A percentile compares a stretch with the other conserved stretches of the same genome.
Conservation (phyloP, 257 asterid species). For the Nyctanthes arbortristis region DNA sequence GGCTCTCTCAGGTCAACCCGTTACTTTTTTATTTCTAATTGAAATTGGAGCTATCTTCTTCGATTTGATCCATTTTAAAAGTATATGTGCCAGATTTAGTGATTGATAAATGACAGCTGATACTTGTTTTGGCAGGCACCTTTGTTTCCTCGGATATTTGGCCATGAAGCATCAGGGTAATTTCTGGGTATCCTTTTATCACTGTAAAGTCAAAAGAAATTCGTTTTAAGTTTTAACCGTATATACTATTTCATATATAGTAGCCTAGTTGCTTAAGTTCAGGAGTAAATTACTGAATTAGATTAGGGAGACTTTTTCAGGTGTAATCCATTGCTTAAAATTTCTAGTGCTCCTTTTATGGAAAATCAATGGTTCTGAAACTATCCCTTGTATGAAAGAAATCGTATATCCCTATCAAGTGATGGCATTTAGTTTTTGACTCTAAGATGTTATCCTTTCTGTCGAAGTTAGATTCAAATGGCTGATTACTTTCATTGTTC, state of each 20-base stretch:
- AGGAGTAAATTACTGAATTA: not conserved
- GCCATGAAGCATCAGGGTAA: constrained; percentile 98
- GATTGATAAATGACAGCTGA: not conserved
- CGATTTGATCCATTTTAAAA: constrained; percentile 1
- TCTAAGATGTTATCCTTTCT: not conserved
- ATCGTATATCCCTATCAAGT: not conserved
- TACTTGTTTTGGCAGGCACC: constrained; percentile 55
- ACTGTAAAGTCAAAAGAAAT: constrained; percentile 14
- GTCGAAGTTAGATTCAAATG: too few species aligned
- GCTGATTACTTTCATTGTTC: too few species aligned
- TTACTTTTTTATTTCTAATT: not conserved
- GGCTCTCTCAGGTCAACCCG: constrained; percentile 67
- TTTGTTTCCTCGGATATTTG: constrained; percentile 86
- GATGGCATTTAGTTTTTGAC: not conserved
- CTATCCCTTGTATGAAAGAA: not conserved
- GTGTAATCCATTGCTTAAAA: not conserved
- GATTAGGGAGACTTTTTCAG: not conserved
- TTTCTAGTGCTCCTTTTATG: not conserved
- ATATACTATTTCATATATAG: too few species aligned
- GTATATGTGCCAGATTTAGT: not conserved
- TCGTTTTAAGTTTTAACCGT: too few species aligned
- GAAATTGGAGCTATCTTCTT: not conserved
- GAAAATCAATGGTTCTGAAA: not conserved
- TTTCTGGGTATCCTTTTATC: constrained; percentile 25
- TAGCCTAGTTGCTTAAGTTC: too few species aligned